phyloP scores from a whole-genome alignment of 495 filamentous ascomycete genomes.

The Podospora anserina region DNA sequence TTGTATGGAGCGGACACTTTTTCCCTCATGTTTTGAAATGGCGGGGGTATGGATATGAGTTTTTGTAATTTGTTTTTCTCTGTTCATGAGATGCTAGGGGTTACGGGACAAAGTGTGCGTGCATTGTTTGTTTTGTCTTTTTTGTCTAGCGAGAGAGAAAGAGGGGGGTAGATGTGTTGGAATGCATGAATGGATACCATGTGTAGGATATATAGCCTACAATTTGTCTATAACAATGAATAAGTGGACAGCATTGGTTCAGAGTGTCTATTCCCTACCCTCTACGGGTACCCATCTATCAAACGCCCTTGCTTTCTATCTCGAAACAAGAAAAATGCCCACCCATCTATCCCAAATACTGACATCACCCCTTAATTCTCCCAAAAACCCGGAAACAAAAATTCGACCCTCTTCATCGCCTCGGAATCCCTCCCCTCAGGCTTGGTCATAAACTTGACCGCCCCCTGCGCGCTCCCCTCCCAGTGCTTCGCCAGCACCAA shows the following conservation, averaged over 20 bases:
- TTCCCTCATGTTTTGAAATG: too few relatives aligned
- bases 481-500: conserved; percentile 76
- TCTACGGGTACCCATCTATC: not conserved
- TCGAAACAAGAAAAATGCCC: too few relatives aligned
- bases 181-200: not conserved
- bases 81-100: too few relatives aligned
- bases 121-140: not conserved
- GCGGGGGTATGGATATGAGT: too few relatives aligned
- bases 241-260: not conserved
- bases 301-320: conserved; percentile 1
- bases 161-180: not conserved
- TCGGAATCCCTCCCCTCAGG: conserved; percentile 59
- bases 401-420: conserved; percentile 66
- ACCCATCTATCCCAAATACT: too few relatives aligned
- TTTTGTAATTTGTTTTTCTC: too few relatives aligned
- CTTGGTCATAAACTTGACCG: conserved; percentile 72
- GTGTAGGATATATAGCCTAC: not conserved
- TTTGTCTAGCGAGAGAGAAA: not conserved
- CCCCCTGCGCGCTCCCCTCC: conserved; percentile 58
- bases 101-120: not conserved
- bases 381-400: conserved; percentile 69
- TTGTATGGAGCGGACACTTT: too few relatives aligned
- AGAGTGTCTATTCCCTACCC: not conserved
- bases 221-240: not conserved
- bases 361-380: conserved; percentile 24